A percentile compares a stretch with the other conserved stretches of the same genome.
Evolutionary conservation across 331 rosid species (phyloP).

Genomic region (Dryas integrifolia): DNA sequence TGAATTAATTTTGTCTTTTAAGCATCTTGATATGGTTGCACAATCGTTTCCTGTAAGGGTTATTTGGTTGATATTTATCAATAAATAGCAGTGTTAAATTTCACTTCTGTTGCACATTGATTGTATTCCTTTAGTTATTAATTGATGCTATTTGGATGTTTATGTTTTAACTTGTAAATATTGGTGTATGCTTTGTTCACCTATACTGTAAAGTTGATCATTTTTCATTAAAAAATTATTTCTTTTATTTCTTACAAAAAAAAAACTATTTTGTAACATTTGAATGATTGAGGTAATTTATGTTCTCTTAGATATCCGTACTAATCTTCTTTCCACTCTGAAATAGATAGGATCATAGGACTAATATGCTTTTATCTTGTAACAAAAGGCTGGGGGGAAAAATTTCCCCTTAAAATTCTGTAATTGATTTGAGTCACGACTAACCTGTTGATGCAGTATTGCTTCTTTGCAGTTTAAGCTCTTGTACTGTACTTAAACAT

Average conservation of each 20-base stretch:
- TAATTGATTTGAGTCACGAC: neutral
- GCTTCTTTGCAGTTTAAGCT: neutral
- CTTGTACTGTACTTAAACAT: constrained; percentile 25
- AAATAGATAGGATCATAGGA: neutral
- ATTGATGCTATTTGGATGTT: neutral
- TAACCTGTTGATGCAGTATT: neutral
- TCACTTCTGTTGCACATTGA: neutral
- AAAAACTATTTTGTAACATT: neutral
- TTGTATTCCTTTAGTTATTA: neutral
- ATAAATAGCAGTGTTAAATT: neutral
- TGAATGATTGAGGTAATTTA: neutral
- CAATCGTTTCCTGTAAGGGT: neutral
- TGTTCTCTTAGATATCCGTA: neutral
- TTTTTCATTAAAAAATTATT: no score
- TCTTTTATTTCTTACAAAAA: neutral
- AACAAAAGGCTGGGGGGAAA: neutral
- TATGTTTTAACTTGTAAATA: neutral
- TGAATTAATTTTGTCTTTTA: neutral
- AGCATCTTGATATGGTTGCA: neutral
- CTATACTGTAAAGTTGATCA: neutral
- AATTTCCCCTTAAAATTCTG: neutral
- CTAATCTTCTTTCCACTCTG: neutral
- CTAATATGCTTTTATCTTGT: neutral
- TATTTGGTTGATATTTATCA: neutral
- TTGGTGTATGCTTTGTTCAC: neutral